A percentile compares a stretch with the other conserved stretches of the same genome.
Conservation (phyloP, 352 stramenopile genomes). For the Phytophthora sp. region DNA sequence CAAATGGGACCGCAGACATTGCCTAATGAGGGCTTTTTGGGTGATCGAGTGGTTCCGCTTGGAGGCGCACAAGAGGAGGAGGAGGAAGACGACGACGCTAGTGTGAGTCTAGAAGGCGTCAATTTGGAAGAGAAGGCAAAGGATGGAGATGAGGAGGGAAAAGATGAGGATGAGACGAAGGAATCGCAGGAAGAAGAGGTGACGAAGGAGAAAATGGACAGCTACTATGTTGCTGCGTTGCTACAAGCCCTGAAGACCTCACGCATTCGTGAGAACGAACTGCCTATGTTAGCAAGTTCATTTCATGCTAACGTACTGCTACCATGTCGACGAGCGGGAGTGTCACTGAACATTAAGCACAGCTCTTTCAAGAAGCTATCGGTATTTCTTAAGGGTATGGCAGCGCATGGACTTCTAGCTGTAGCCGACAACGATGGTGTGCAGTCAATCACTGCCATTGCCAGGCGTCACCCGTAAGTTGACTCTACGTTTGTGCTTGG, state of each 20-base stretch:
- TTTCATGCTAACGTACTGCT: slow-evolving; percentile 78
- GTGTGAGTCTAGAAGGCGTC: slow-evolving; percentile 37
- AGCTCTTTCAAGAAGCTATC: slow-evolving; percentile 87
- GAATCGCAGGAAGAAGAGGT: slow-evolving; percentile 33
- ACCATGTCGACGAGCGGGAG: slow-evolving; percentile 56
- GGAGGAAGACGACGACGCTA: slow-evolving; percentile 26
- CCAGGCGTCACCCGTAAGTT: slow-evolving; percentile 75
- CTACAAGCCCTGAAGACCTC: slow-evolving; percentile 65
- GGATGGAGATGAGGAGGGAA: slow-evolving; percentile 4
- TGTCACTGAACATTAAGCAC: slow-evolving; percentile 77
- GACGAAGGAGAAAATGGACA: slow-evolving; percentile 77
- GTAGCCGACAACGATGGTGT: slow-evolving; percentile 78
- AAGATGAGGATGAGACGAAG: background rate
- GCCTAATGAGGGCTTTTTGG: slow-evolving; percentile 71
- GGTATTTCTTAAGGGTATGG: slow-evolving; percentile 74
- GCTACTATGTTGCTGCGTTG: slow-evolving; percentile 63
- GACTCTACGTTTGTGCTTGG: background rate
- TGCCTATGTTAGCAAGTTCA: slow-evolving; percentile 80
- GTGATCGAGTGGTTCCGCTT: slow-evolving; percentile 43
- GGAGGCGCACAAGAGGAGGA: slow-evolving; percentile 15
- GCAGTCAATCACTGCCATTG: slow-evolving; percentile 76
- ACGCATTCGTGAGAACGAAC: slow-evolving; percentile 70
- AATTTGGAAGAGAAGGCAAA: slow-evolving; percentile 47
- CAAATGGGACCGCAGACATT: slow-evolving; percentile 70
- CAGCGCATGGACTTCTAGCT: slow-evolving; percentile 49